These are phyloP conservation scores for Chytriomyces sp. DNA, from an alignment of 192 early-diverging fungal genomes.

Conservation along the genomic window DNA sequence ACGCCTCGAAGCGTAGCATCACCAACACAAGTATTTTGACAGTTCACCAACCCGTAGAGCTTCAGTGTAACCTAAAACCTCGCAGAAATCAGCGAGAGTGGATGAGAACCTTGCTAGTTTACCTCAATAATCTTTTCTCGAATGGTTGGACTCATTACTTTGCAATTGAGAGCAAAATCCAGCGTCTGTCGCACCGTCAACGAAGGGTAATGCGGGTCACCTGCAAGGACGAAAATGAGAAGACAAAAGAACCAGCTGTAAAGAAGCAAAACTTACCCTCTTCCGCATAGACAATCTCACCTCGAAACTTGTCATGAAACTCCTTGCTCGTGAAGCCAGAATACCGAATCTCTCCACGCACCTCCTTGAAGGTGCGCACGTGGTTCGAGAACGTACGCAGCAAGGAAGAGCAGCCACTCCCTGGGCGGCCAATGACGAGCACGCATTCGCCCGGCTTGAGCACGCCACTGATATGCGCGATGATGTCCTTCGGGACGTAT, in stretches of 20 bases:
- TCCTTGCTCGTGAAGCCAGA: slow-evolving; percentile 65
- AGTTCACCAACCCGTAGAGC: slow-evolving; percentile 36
- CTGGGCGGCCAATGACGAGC: slow-evolving; percentile 68
- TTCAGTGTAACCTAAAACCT: too few species aligned
- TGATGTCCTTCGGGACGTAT: slow-evolving; percentile 40
- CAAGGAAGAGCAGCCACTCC: slow-evolving; percentile 67
- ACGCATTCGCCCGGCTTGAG: slow-evolving; percentile 68
- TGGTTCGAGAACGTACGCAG: slow-evolving; percentile 64
- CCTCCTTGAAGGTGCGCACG: slow-evolving; percentile 45
- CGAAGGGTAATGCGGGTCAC: slow-evolving; percentile 76
- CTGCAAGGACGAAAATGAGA: too few species aligned
- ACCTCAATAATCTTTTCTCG: slow-evolving; percentile 53
- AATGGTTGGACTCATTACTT: slow-evolving; percentile 50
- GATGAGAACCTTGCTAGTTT: too few species aligned
- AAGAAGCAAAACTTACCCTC: too few species aligned
- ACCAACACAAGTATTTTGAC: slow-evolving; percentile 60
- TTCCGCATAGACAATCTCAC: slow-evolving; percentile 77
- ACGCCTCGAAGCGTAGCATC: slow-evolving; percentile 74
- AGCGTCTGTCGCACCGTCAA: slow-evolving; percentile 78
- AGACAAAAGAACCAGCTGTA: too few species aligned
- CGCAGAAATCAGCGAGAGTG: too few species aligned
- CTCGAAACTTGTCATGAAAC: slow-evolving; percentile 64
- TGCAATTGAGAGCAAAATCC: slow-evolving; percentile 73
- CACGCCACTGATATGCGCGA: slow-evolving; percentile 64
- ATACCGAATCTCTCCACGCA: slow-evolving; percentile 59